phyloP scores from a whole-genome alignment of 2,329 filamentous ascomycete species.

The Fusarium napiforme region DNA sequence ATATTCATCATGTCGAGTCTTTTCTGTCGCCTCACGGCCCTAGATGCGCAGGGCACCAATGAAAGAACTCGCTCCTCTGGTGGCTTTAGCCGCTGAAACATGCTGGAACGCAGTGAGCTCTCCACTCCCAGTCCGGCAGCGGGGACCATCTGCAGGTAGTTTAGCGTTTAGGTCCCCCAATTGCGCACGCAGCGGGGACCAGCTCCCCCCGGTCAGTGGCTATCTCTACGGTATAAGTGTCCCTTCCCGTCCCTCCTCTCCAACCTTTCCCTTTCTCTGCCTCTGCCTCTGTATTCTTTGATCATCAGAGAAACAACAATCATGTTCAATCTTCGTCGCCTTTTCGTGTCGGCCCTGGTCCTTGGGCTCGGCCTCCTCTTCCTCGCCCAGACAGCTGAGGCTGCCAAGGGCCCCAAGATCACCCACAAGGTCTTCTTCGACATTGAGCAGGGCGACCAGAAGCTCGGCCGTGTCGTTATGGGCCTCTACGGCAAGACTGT shows the following conservation, averaged over 20 bases:
- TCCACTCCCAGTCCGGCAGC: conserved; percentile 24
- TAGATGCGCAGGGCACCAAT: conserved; percentile 7
- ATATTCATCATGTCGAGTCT: background rate
- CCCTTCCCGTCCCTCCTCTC: conserved; percentile 31
- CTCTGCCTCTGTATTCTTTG: conserved; percentile 21
- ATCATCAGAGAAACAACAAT: conserved; percentile 49
- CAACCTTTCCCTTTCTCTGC: conserved; percentile 12
- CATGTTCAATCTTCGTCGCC: conserved; percentile 80
- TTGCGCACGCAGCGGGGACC: conserved; percentile 33
- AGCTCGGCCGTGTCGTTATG: conserved; percentile 79
- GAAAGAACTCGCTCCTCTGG: conserved; percentile 8
- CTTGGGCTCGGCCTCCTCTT: conserved; percentile 79
- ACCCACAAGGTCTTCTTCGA: conserved; percentile 96
- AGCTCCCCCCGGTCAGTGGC: conserved; percentile 22
- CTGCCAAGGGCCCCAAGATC: conserved; percentile 90
- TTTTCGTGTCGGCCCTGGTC: conserved; percentile 79
- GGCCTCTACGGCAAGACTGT: conserved; percentile 90
- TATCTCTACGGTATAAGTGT: conserved; percentile 42
- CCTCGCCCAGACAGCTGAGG: conserved; percentile 79
- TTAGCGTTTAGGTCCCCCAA: conserved; percentile 24
- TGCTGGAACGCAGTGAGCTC: conserved; percentile 39
- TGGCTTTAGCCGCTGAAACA: conserved; percentile 38
- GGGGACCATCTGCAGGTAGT: conserved; percentile 25
- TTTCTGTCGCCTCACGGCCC: conserved; percentile 1
- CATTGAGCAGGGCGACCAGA: conserved; percentile 79